phyloP scores from a whole-genome alignment of 2,329 filamentous ascomycete species.

The Arthrobotrys entomopaga region DNA sequence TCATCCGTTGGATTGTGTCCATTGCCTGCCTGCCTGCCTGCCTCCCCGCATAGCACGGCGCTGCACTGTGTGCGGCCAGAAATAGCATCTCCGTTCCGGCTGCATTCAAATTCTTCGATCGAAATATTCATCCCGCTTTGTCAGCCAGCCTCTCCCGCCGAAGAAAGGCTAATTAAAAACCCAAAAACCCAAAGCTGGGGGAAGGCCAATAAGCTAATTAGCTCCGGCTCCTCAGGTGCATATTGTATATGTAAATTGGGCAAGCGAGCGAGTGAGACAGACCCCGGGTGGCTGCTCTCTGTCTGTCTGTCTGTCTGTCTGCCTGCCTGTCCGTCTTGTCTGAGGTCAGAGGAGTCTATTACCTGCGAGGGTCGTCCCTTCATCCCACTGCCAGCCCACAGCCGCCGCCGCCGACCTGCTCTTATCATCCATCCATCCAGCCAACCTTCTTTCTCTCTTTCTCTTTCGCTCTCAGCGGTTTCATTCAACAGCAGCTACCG shows the following conservation, averaged over 20 bases:
- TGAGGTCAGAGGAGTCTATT: slow-evolving; percentile 12
- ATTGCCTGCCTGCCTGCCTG: no score
- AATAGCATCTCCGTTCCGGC: not conserved
- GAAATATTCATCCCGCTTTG: not conserved
- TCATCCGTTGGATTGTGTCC: no score
- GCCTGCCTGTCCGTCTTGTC: not conserved
- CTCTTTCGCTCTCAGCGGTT: not conserved
- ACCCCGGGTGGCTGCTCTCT: not conserved
- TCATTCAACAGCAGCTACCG: not conserved
- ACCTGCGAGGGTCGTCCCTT: slow-evolving; percentile 7
- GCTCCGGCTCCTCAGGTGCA: no score
- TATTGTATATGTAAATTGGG: not conserved
- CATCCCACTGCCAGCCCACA: no score
- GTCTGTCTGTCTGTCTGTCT: no score
- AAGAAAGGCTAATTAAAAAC: no score
- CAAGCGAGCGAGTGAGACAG: slow-evolving; percentile 31
- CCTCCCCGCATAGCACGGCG: no score
- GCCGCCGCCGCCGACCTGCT: no score
- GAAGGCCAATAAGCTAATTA: no score
- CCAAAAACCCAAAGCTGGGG: no score
- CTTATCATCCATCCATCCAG: not conserved
- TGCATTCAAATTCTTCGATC: no score
- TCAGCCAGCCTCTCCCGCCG: not conserved
- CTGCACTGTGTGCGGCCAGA: not conserved
- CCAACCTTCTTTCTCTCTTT: not conserved